Percentiles rank a stretch among this genome's conserved stretches.
phyloP scores from a whole-genome alignment of 2,329 filamentous ascomycete species.

The Neonectria hederae region DNA sequence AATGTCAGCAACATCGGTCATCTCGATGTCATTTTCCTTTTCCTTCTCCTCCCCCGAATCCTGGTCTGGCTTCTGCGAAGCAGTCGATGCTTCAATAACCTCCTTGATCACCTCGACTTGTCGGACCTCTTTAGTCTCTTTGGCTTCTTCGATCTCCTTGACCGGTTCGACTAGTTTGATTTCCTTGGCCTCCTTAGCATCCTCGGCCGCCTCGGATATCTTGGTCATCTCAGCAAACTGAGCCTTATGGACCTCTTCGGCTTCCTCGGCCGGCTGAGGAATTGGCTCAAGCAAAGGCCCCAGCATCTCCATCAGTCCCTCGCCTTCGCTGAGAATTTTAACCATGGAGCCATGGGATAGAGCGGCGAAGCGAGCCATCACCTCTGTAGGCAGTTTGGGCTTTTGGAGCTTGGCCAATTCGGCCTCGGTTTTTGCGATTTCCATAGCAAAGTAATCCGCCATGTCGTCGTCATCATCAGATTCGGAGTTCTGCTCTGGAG shows the following conservation, averaged over 20 bases:
- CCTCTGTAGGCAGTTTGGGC: constrained; percentile 51
- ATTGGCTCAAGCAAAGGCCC: constrained; percentile 50
- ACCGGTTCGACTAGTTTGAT: not conserved
- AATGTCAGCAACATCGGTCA: constrained; percentile 34
- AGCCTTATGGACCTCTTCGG: constrained; percentile 26
- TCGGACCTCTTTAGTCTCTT: not conserved
- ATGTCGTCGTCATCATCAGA: constrained; percentile 69
- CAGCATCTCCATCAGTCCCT: constrained; percentile 55
- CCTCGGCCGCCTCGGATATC: constrained; percentile 24
- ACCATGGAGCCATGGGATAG: constrained; percentile 60
- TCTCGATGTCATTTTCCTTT: constrained; percentile 28
- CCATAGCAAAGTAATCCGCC: constrained; percentile 63
- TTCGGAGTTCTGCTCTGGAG: constrained; percentile 50
- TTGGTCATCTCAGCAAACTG: constrained; percentile 1
- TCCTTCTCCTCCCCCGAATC: not conserved
- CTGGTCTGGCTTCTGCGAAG: constrained; percentile 14
- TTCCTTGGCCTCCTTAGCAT: not conserved
- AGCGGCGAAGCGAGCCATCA: constrained; percentile 58
- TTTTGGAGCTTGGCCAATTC: constrained; percentile 59
- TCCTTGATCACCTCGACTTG: constrained; percentile 1
- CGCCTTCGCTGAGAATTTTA: constrained; percentile 56
- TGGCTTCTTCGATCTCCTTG: not conserved
- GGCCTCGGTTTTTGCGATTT: constrained; percentile 62
- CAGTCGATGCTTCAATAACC: constrained; percentile 2
- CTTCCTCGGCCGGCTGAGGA: constrained; percentile 10